Evolutionary conservation across 2,329 filamentous ascomycete genomes (phyloP).

Genomic region (Coleophoma eucalyptorum): DNA sequence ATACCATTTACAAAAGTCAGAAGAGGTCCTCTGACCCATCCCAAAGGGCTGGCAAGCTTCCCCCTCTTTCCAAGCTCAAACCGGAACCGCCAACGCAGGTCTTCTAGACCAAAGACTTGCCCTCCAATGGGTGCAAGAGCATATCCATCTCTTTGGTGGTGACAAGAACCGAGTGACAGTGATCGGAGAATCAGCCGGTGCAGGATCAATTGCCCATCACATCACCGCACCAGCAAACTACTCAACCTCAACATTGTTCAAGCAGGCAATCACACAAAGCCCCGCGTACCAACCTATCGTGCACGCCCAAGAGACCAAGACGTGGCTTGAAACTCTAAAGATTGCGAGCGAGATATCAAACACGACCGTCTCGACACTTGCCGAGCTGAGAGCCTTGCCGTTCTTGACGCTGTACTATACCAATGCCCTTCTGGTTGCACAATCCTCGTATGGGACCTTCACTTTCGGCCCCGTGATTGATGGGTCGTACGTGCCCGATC

Average conservation of each 20-base stretch:
- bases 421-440: not conserved
- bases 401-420: not conserved
- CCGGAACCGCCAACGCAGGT: constrained; percentile 42
- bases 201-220: constrained; percentile 45
- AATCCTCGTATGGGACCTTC: not conserved
- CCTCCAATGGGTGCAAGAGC: constrained; percentile 48
- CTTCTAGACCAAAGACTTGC: constrained; percentile 49
- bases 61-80: constrained; percentile 31
- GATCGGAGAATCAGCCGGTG: constrained; percentile 44
- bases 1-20: too few species aligned
- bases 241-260: constrained; percentile 28
- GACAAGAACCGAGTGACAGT: constrained; percentile 41
- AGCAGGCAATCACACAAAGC: constrained; percentile 25
- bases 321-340: not conserved
- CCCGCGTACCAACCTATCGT: constrained; percentile 2
- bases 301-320: constrained; percentile 2
- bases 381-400: not conserved
- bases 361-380: not conserved
- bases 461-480: constrained; percentile 38
- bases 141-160: constrained; percentile 49
- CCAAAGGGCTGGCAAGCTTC: constrained; percentile 25
- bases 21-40: too few species aligned
- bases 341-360: not conserved
- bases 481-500: constrained; percentile 38
- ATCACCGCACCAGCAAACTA: constrained; percentile 34